Conservation (phyloP, 306 rosid species). For the Cicer yamashitae region DNA sequence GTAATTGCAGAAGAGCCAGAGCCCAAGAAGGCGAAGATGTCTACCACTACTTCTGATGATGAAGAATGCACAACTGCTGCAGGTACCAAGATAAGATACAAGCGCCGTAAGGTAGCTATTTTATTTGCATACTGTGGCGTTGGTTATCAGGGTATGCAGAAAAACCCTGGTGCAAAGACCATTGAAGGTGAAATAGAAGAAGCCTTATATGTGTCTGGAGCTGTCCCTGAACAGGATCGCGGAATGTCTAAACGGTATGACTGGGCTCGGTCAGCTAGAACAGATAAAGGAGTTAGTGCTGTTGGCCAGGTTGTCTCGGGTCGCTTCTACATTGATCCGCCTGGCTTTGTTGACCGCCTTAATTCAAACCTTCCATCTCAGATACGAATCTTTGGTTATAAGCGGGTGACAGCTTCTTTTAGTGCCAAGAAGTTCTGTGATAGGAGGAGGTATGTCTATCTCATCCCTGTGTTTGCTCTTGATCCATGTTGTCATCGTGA, state of each 20-base stretch:
- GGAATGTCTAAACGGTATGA: constrained; percentile 74
- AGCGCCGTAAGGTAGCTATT: constrained; percentile 85
- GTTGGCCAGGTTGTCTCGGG: constrained; percentile 96
- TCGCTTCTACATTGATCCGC: constrained; percentile 88
- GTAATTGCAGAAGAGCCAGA: constrained; percentile 58
- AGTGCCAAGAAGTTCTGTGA: constrained; percentile 95
- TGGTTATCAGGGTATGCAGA: constrained; percentile 98
- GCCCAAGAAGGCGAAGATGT: constrained; percentile 76
- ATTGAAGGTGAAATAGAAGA: constrained; percentile 95
- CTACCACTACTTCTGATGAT: constrained; percentile 80
- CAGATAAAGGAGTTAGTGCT: constrained; percentile 97
- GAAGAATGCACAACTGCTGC: constrained; percentile 52
- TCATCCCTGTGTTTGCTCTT: constrained; percentile 84
- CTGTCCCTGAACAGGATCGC: constrained; percentile 85
- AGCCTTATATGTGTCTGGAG: constrained; percentile 75
- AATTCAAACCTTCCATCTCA: constrained; percentile 77
- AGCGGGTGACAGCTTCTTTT: constrained; percentile 83
- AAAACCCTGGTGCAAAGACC: constrained; percentile 97
- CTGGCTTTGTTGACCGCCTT: constrained; percentile 89
- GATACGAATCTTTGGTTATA: constrained; percentile 83
- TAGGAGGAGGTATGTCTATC: constrained; percentile 92
- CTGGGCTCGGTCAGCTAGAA: constrained; percentile 95
- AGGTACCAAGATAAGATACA: constrained; percentile 60
- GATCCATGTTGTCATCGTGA: constrained; percentile 84
- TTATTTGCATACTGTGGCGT: constrained; percentile 95